These are phyloP conservation scores for Lentinula novae-zelandiae DNA, from an alignment of 1,284 basidiomycete genomes.

Conservation along the genomic window DNA sequence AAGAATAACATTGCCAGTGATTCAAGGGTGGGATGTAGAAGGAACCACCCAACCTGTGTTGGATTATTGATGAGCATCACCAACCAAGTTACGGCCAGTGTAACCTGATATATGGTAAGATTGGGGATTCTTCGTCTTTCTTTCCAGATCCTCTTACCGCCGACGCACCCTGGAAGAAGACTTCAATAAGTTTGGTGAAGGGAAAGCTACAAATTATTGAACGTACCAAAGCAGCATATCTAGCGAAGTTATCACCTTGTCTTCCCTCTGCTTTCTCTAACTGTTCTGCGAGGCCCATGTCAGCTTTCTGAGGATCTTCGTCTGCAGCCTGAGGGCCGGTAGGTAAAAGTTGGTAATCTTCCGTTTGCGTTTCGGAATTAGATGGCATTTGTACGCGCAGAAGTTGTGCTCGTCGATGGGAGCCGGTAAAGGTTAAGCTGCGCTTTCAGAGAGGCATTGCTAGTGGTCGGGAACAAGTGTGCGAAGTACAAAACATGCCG, in stretches of 20 bases:
- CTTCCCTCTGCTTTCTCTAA: constrained; percentile 34
- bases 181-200: background rate
- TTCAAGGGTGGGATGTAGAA: constrained; percentile 62
- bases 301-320: constrained; percentile 2
- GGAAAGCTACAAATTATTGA: background rate
- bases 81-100: constrained; percentile 50
- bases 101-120: constrained; percentile 32
- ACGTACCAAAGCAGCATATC: constrained; percentile 35
- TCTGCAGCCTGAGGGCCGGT: constrained; percentile 18
- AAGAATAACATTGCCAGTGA: constrained; percentile 50
- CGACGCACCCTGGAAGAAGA: background rate
- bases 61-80: constrained; percentile 49
- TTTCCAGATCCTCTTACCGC: background rate
- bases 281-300: constrained; percentile 35
- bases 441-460: background rate
- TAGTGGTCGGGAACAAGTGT: constrained; percentile 4
- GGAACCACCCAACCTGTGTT: constrained; percentile 51
- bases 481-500: background rate
- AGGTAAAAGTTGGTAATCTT: constrained; percentile 26
- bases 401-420: background rate
- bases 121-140: background rate
- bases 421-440: background rate
- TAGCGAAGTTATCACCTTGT: constrained; percentile 35
- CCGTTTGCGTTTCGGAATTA: background rate
- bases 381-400: background rate